These are phyloP conservation scores for Citrus australasica DNA, from an alignment of 345 rosid genomes.

Conservation along the genomic window DNA sequence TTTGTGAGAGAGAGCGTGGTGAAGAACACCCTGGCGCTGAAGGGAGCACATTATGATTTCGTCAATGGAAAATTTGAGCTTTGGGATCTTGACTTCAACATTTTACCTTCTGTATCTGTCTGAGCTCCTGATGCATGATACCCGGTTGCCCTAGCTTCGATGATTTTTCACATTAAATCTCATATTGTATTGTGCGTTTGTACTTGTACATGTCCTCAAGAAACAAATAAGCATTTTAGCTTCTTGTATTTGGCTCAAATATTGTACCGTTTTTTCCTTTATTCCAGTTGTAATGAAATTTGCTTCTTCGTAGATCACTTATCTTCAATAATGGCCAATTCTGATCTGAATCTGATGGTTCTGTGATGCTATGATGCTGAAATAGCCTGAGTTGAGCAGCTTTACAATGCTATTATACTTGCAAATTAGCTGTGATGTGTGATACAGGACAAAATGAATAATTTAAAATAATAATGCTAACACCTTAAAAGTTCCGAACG, in stretches of 20 bases:
- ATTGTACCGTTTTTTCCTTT: not conserved
- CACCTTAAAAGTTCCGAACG: not conserved
- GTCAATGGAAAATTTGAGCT: conserved; percentile 63
- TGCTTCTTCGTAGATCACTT: not conserved
- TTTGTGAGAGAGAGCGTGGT: conserved; percentile 67
- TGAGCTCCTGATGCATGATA: conserved; percentile 1
- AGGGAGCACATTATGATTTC: conserved; percentile 80
- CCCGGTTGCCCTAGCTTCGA: not conserved
- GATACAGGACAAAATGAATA: not conserved
- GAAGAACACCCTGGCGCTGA: conserved; percentile 43
- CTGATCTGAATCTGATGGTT: not conserved
- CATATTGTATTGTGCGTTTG: not conserved
- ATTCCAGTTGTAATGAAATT: not conserved
- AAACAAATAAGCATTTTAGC: not conserved
- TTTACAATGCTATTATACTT: too few relatives aligned
- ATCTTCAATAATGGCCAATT: not conserved
- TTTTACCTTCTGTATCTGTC: conserved; percentile 31
- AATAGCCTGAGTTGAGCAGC: not conserved
- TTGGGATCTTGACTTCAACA: conserved; percentile 69
- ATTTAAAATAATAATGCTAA: not conserved
- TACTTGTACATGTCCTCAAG: not conserved
- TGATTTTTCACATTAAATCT: too few relatives aligned
- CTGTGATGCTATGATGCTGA: not conserved
- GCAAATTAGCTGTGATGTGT: not conserved
- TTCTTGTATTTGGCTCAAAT: not conserved